Evolutionary conservation across 2,329 filamentous ascomycete genomes (phyloP).

Genomic region (Phyllachora maydis): DNA sequence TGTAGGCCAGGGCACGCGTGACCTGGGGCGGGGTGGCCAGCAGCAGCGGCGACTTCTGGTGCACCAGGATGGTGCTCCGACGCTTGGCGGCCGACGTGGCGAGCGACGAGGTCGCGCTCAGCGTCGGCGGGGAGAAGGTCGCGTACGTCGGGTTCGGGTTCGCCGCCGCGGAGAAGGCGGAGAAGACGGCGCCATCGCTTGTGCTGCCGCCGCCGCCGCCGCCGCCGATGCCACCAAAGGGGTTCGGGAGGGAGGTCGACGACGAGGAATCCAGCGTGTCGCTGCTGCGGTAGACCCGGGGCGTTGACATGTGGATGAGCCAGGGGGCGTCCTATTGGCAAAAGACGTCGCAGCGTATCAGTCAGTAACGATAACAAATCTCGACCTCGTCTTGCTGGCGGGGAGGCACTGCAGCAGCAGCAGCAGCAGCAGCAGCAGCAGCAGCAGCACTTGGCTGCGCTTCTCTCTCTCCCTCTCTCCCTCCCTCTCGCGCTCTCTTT

Average conservation of each 20-base stretch:
- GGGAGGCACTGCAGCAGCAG: background rate
- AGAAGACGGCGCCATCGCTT: constrained; percentile 10
- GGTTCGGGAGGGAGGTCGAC: constrained; percentile 7
- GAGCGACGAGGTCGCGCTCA: constrained; percentile 43
- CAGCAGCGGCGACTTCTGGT: constrained; percentile 86
- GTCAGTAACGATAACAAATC: background rate
- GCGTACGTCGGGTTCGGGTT: constrained; percentile 60
- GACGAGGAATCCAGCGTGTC: constrained; percentile 8
- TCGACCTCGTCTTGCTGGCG: background rate
- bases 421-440: background rate
- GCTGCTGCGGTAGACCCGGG: constrained; percentile 17
- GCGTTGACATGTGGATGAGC: constrained; percentile 30
- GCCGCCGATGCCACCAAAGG: too few relatives aligned
- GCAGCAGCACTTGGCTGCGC: background rate
- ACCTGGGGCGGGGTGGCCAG: constrained; percentile 88
- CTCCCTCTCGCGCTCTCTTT: background rate
- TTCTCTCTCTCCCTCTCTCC: background rate
- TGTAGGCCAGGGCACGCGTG: constrained; percentile 84
- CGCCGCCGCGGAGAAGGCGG: constrained; percentile 14
- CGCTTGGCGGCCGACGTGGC: constrained; percentile 46
- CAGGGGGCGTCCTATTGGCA: constrained; percentile 23
- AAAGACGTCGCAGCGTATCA: constrained; percentile 1
- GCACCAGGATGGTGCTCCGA: constrained; percentile 79
- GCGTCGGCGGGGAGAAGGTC: constrained; percentile 69
- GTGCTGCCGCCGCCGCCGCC: too few relatives aligned